Evolutionary conservation across 305 asterid genomes (phyloP).

Genomic region (Fraxinus greggii): DNA sequence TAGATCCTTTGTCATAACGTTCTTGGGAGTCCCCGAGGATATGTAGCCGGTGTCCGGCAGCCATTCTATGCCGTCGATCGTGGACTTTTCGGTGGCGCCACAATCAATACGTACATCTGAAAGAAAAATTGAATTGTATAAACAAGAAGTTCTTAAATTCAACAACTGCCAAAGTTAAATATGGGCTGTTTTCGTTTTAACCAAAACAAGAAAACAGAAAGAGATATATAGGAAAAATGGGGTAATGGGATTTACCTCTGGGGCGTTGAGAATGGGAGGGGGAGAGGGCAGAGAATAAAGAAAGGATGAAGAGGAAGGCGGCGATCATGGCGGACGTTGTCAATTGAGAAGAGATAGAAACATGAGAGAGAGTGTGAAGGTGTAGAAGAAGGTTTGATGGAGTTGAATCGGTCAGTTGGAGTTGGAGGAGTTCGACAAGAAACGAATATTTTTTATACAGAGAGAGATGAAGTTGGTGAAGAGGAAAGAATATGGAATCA

Average conservation of each 20-base stretch:
- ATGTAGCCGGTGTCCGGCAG: conserved; percentile 49
- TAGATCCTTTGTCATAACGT: conserved; percentile 25
- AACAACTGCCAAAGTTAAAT: neutral
- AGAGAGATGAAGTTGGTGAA: conserved; percentile 31
- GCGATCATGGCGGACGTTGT: conserved; percentile 27
- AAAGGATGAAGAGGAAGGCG: conserved; percentile 23
- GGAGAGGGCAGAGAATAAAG: conserved; percentile 31
- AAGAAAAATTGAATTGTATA: conserved; percentile 9
- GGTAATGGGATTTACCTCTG: conserved; percentile 38
- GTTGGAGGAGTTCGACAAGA: conserved; percentile 41
- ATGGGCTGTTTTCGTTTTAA: no score
- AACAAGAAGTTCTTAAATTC: neutral
- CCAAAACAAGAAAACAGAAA: neutral
- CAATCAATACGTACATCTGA: conserved; percentile 59
- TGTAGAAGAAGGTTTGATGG: conserved; percentile 4
- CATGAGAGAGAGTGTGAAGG: conserved; percentile 20
- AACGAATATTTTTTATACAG: conserved; percentile 12
- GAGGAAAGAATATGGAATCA: conserved; percentile 52
- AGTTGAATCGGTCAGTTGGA: conserved; percentile 48
- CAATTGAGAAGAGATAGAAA: conserved; percentile 14
- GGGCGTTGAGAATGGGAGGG: conserved; percentile 43
- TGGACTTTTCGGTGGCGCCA: conserved; percentile 46
- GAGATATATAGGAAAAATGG: neutral
- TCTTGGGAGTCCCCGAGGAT: conserved; percentile 51
- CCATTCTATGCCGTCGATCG: conserved; percentile 53